Evolutionary conservation across 192 early-diverging fungal genomes (phyloP), one percentile per base, ranked within the genome.

Genomic region (Entomortierella chlamydospora): DNA sequence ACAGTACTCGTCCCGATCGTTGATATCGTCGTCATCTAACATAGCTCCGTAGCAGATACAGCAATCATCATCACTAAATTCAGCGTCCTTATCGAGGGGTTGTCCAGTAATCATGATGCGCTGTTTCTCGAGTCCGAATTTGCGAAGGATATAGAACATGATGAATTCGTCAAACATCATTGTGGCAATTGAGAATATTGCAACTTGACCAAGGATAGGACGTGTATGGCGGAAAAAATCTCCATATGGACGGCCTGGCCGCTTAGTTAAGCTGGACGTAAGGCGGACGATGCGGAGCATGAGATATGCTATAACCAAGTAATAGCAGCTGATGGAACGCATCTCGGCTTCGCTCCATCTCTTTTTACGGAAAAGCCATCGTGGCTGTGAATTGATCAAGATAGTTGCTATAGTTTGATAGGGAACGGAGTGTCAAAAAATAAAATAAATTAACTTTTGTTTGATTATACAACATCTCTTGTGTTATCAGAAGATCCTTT

Each of bases 81-180:
- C 45, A 0, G 23, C 42, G 13, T 79, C 65, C 52, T 79, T 79
- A n/a, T 79, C 76, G 28, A 79, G 22, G 0, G 76, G 62, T 8
- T 57, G 61, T 6, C 76, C 76, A 0, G 68, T 79, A 34, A 79
- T 61, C 41, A 79, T 33, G 45, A 79, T 66, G 28, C 76, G 61
- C 45, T 60, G 66, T 52, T 79, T 79, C 52, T 79, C 76, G 26
- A 79, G 68, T 0, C 76, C 76, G 70, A 79, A 79, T 51, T 79
- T 79, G 47, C 76, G 76, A 12, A 79, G 76, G 57, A 79, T 79
- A 57, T 79, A 79, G 37, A 79, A 79, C 76, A 79, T 79, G 56
- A 70, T 50, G 47, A 79, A 79, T 28, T 79, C 76, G 43, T 79
- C 76, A 37, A 70, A n/a, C 29, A 61, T 7, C 76, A 79, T 79